Conservation (phyloP, 148 eudicot species). For the Persicaria tinctoria region DNA sequence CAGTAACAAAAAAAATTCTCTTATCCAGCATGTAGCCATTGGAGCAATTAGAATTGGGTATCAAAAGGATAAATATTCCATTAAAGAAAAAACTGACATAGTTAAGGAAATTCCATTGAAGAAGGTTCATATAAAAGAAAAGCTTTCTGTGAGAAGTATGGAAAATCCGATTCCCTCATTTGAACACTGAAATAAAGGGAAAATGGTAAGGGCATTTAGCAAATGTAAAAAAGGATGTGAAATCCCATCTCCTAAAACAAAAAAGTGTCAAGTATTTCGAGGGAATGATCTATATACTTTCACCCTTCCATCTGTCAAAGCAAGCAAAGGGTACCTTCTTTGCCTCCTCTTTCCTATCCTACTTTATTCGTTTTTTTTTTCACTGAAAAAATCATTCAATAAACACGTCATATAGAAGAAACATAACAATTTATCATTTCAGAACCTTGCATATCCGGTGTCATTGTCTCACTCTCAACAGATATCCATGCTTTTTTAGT, state of each 20-base stretch:
- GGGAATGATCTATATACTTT: too few relatives aligned
- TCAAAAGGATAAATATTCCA: too few relatives aligned
- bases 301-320: too few relatives aligned
- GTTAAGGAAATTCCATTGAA: neutral
- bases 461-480: slow-evolving; percentile 19
- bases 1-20: neutral
- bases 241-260: too few relatives aligned
- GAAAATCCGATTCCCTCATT: too few relatives aligned
- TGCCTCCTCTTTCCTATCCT: neutral
- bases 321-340: neutral
- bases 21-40: neutral
- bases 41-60: neutral
- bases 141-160: neutral
- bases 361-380: neutral
- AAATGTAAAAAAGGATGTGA: too few relatives aligned
- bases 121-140: neutral
- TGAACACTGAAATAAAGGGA: too few relatives aligned
- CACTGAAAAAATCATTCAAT: neutral
- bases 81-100: neutral
- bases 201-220: too few relatives aligned
- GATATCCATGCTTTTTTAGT: slow-evolving; percentile 24
- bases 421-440: neutral
- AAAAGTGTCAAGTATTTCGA: too few relatives aligned
- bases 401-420: neutral
- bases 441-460: slow-evolving; percentile 33